Percentiles rank a stretch among this genome's conserved stretches.
These are phyloP conservation scores for Phytophthora quininea DNA, from an alignment of 352 stramenopile species.

Conservation along the genomic window DNA sequence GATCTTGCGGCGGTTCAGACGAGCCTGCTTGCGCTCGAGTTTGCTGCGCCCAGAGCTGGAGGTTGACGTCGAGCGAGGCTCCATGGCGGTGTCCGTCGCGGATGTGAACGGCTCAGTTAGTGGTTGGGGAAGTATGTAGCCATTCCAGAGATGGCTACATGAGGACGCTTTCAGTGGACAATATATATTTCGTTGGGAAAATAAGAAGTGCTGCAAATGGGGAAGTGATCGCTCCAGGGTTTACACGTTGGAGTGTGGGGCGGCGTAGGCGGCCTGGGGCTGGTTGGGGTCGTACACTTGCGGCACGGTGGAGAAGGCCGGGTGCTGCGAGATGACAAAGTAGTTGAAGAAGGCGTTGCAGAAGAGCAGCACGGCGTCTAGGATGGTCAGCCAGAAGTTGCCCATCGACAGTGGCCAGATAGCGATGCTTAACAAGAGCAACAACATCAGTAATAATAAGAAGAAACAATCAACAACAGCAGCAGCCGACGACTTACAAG, in stretches of 20 bases:
- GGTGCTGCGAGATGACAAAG: slow-evolving; percentile 88
- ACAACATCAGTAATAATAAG: slow-evolving; percentile 30
- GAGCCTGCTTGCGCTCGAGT: slow-evolving; percentile 48
- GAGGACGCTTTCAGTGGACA: not conserved
- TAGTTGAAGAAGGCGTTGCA: slow-evolving; percentile 92
- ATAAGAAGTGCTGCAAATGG: slow-evolving; percentile 21
- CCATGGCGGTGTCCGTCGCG: no score
- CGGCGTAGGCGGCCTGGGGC: slow-evolving; percentile 26
- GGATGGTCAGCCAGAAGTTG: slow-evolving; percentile 90
- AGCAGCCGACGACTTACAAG: slow-evolving; percentile 61
- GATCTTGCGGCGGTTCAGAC: slow-evolving; percentile 47
- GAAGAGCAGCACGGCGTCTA: slow-evolving; percentile 88
- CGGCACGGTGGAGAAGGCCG: slow-evolving; percentile 57
- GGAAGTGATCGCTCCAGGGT: not conserved
- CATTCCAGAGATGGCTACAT: not conserved
- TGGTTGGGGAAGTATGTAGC: slow-evolving; percentile 18
- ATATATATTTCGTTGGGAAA: slow-evolving; percentile 15
- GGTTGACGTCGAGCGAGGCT: not conserved
- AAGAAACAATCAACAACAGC: slow-evolving; percentile 1
- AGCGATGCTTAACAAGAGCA: slow-evolving; percentile 81
- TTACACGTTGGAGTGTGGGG: slow-evolving; percentile 36
- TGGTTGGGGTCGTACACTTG: slow-evolving; percentile 33
- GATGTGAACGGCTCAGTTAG: not conserved
- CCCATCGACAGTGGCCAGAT: slow-evolving; percentile 91
- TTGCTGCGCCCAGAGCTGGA: slow-evolving; percentile 34